phyloP scores from a whole-genome alignment of 345 rosid genomes.

The Turritis glabra region DNA sequence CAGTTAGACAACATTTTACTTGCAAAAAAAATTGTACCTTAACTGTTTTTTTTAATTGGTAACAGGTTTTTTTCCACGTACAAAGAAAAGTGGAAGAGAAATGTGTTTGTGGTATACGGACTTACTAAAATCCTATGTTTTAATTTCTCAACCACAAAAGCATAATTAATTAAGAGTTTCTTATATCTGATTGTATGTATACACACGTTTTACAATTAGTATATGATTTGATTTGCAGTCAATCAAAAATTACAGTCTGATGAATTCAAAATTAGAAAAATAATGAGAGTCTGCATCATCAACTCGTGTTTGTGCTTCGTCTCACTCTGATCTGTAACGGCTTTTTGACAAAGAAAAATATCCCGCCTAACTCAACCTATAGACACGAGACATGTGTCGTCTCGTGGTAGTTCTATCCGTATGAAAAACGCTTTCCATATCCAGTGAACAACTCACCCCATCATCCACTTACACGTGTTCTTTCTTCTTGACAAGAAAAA shows the following conservation, averaged over 20 bases:
- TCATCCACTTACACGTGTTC: slow-evolving; percentile 30
- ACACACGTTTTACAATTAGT: not conserved
- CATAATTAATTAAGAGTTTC: not conserved
- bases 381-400: slow-evolving; percentile 19
- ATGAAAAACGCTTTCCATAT: slow-evolving; percentile 30
- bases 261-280: not conserved
- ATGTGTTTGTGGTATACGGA: not conserved
- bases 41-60: not conserved
- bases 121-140: not conserved
- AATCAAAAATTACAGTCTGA: not conserved
- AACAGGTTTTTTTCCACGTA: not conserved
- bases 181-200: not conserved
- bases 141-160: not conserved
- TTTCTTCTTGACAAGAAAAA: not conserved
- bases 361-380: slow-evolving; percentile 36
- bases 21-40: not conserved
- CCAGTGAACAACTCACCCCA: slow-evolving; percentile 5
- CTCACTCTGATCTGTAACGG: slow-evolving; percentile 15
- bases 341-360: slow-evolving; percentile 24
- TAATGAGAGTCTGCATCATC: slow-evolving; percentile 1
- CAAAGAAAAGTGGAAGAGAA: not conserved
- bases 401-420: slow-evolving; percentile 10
- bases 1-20: not conserved
- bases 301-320: slow-evolving; percentile 12
- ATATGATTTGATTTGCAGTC: not conserved